Conservation (phyloP, 2,329 filamentous ascomycete species). For the Bipolaris oryzae region DNA sequence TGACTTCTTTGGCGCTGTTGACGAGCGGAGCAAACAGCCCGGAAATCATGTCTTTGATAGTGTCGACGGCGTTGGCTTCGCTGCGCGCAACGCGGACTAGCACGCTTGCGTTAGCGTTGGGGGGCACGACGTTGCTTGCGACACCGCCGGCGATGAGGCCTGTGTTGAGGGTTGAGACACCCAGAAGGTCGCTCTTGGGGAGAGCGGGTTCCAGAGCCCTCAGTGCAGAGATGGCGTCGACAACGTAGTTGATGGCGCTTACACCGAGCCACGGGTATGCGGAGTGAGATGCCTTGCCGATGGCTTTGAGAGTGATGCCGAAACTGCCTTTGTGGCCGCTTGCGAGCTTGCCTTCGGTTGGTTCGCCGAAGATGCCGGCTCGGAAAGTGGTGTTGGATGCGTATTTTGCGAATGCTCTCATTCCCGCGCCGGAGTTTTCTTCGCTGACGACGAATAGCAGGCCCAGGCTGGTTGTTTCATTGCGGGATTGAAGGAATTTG, state of each 20-base stretch:
- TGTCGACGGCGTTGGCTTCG: constrained; percentile 24
- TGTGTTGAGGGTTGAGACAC: constrained; percentile 78
- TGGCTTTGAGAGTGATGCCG: constrained; percentile 67
- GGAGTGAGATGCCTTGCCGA: constrained; percentile 79
- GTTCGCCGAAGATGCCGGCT: constrained; percentile 87
- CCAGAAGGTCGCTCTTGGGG: constrained; percentile 51
- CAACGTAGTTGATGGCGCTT: constrained; percentile 79
- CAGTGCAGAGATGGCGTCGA: constrained; percentile 70
- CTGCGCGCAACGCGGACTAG: constrained; percentile 54
- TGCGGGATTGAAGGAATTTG: constrained; percentile 54
- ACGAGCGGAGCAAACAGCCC: constrained; percentile 26
- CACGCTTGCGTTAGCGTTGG: constrained; percentile 69
- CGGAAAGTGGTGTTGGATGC: constrained; percentile 56
- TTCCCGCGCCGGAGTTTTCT: constrained; percentile 79
- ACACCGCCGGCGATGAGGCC: constrained; percentile 81
- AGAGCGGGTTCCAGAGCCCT: constrained; percentile 51
- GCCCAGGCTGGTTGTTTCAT: constrained; percentile 43
- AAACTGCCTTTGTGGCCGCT: constrained; percentile 88
- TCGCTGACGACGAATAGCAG: constrained; percentile 76
- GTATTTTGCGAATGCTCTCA: constrained; percentile 59
- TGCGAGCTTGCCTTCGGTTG: constrained; percentile 83
- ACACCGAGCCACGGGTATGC: constrained; percentile 89
- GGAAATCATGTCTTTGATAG: constrained; percentile 25
- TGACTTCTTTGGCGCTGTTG: constrained; percentile 18
- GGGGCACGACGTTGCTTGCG: constrained; percentile 83